A percentile compares a stretch with the other conserved stretches of the same genome.
Conservation (phyloP, 306 rosid species). For the Vigna trinervia region DNA sequence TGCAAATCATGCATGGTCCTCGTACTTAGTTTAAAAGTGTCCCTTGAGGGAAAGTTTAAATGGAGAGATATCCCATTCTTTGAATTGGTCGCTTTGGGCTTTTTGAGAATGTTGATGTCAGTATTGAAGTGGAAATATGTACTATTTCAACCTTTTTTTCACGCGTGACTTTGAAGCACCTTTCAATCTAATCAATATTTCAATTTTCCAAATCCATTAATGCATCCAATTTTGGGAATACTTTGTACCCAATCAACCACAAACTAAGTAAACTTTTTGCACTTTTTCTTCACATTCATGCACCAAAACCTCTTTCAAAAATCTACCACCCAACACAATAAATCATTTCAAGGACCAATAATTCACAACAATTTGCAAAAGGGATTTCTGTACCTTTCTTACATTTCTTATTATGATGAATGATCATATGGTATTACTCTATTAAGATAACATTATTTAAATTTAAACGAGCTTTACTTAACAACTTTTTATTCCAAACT, state of each 20-base stretch:
- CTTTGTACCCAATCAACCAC: conserved; percentile 25
- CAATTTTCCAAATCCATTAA: conserved; percentile 3
- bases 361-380: not conserved
- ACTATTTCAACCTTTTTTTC: conserved; percentile 4
- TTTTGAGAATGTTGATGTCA: conserved; percentile 21
- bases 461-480: too few species aligned
- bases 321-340: not conserved
- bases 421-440: too few species aligned
- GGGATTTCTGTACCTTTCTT: not conserved
- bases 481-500: too few species aligned
- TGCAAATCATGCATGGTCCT: too few species aligned
- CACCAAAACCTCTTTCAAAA: conserved; percentile 3
- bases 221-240: conserved; percentile 18
- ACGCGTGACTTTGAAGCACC: conserved; percentile 34
- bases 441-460: too few species aligned
- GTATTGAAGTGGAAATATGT: conserved; percentile 9
- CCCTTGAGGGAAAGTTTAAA: conserved; percentile 5
- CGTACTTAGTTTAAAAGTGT: too few species aligned
- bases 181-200: conserved; percentile 26
- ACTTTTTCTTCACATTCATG: not conserved
- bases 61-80: conserved; percentile 15
- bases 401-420: too few species aligned
- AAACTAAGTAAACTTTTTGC: not conserved
- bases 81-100: not conserved
- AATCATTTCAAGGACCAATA: not conserved